These are phyloP conservation scores for Thraustochytrium striatum DNA, from an alignment of 352 stramenopile species.

Conservation along the genomic window DNA sequence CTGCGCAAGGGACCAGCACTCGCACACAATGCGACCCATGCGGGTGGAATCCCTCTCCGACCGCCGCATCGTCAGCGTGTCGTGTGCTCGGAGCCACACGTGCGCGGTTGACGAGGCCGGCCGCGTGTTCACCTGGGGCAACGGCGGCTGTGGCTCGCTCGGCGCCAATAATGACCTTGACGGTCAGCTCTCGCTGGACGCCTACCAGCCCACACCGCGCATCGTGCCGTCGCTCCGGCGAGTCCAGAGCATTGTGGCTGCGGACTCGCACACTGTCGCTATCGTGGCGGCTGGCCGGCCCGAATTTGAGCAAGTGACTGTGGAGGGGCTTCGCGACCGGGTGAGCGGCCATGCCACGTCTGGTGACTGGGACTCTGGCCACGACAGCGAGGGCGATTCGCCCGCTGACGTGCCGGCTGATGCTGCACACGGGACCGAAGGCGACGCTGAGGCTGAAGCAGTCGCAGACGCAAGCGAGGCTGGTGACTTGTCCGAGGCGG, in stretches of 20 bases:
- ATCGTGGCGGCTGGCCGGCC: not conserved
- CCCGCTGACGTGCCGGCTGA: no score
- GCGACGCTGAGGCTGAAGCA: not conserved
- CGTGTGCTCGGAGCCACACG: conserved; percentile 29
- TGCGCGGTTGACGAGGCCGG: conserved; percentile 7
- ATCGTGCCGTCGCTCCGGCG: conserved; percentile 1
- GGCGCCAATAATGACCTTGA: not conserved
- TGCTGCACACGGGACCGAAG: not conserved
- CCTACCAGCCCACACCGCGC: conserved; percentile 29
- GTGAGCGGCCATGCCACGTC: not conserved
- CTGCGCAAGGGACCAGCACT: conserved; percentile 2
- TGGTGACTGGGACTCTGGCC: no score
- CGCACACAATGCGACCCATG: conserved; percentile 2
- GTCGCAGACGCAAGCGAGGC: not conserved
- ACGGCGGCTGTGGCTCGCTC: conserved; percentile 33
- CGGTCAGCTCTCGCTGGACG: not conserved
- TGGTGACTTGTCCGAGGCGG: not conserved
- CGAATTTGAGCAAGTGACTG: not conserved
- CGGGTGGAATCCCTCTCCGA: not conserved
- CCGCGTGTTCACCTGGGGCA: conserved; percentile 50
- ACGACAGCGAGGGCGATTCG: no score
- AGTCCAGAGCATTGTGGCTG: not conserved
- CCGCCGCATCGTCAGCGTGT: conserved; percentile 20
- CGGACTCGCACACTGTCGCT: conserved; percentile 22
- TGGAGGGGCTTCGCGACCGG: not conserved